Percentiles rank a stretch among this genome's conserved stretches.
These are phyloP conservation scores for Mallotus nudiflorus DNA, from an alignment of 345 rosid genomes.

Conservation along the genomic window DNA sequence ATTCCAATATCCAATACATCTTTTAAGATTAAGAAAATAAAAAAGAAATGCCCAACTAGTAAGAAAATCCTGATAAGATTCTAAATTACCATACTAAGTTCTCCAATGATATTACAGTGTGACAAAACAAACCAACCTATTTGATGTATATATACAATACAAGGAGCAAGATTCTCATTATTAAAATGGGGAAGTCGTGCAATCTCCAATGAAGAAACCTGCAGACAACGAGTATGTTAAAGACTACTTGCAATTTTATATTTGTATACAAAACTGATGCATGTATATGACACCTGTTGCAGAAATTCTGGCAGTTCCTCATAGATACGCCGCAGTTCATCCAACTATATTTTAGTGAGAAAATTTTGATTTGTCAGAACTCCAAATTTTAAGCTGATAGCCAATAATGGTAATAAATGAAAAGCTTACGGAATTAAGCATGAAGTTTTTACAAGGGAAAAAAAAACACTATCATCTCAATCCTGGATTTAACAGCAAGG, in stretches of 20 bases:
- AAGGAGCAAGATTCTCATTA: constrained; percentile 55
- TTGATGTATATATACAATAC: constrained; percentile 78
- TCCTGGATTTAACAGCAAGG: not conserved
- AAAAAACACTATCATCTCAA: not conserved
- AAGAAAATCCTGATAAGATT: not conserved
- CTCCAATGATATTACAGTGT: not conserved
- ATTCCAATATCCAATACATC: no score
- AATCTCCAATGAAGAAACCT: constrained; percentile 80
- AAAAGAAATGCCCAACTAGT: not conserved
- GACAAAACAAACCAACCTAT: constrained; percentile 58
- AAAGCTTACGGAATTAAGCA: not conserved
- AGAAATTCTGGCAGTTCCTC: constrained; percentile 92
- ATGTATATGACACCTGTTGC: constrained; percentile 58
- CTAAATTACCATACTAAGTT: not conserved
- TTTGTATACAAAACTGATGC: constrained; percentile 2
- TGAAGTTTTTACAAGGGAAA: not conserved
- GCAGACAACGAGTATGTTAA: constrained; percentile 25
- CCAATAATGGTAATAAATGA: constrained; percentile 1
- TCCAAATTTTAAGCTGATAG: not conserved
- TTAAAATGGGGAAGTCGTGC: constrained; percentile 59
- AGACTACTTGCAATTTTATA: constrained; percentile 18
- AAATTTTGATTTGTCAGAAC: constrained; percentile 6
- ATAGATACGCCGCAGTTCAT: constrained; percentile 90
- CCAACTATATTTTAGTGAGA: constrained; percentile 52
- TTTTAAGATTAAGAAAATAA: not conserved